Evolutionary conservation across 2,329 filamentous ascomycete species (phyloP), one percentile per base, ranked within the genome.

Genomic region (Claviceps pazoutovae): DNA sequence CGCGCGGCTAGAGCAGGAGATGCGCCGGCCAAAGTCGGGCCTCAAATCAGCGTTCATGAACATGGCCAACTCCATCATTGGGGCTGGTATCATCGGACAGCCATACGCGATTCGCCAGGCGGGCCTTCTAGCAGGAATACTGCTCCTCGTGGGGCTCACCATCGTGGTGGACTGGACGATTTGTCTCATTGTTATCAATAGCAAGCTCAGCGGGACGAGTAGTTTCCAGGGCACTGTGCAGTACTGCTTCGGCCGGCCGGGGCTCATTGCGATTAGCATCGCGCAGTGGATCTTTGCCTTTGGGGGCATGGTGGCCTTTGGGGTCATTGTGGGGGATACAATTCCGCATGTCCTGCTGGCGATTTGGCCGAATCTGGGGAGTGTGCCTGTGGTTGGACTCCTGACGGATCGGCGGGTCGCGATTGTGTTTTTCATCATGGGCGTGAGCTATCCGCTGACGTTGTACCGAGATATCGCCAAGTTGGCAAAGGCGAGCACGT

Each of bases 261-360:
- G 93, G 0, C 74, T 98, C 52, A 80, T 98, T 57, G 91, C 93
- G 54, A 96, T 98, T 58, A 77, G 73, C 55, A 58, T 97, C 55
- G 93, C 93, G 48, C 93, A 98, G 72, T 98, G 91, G 91, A 84
- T 88, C 30, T 98, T 98, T 75, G 93, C 93, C 2, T 98, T 97
- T 72, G 93, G 93, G 52, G 93, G 93, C 57, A 98, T 98, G 93
- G 82, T 98, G 52, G 93, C 93, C 14, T 98, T 97, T 67, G 93
- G 90, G 58, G 89, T 98, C 61, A 96, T 98, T 62, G 86, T 98
- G 9, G 93, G 93, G 54, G 93, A 98, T 66, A 90, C 88, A 1
- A 96, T 98, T 63, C 93, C 93, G 3, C 88, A 90, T 65, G 93
- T 98, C 47, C 67, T 97, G 61, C 71, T 75, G 47, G 88, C 90